Base-by-base conservation (phyloP, 2,329 filamentous ascomycete species). In the Hirsutella minnesotensis region DNA sequence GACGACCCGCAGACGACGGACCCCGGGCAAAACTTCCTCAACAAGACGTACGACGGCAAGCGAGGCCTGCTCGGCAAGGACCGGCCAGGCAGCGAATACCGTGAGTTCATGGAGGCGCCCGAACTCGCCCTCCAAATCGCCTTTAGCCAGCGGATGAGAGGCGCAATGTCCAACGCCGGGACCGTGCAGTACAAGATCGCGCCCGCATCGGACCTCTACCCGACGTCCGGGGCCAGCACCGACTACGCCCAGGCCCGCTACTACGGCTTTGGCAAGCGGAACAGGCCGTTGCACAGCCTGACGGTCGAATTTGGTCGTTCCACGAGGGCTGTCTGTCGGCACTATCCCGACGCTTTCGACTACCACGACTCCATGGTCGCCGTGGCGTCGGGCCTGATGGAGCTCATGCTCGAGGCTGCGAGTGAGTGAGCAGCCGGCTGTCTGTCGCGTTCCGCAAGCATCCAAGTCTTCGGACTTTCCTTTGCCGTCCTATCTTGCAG, bases 11-110 rank as follows among this genome's bases (percentile, higher is more conserved):
- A 78, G 56, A 58, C 57, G 41, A 62, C 55, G 1, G 62, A 65
- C 37, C 52, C 65, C 0, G 48, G 49, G 39, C 70, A 72, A 63
- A 76, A 67, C 57, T 75, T 77, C 56, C 52, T 62, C 21, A 78
- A 77, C 62, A 42, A 58, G 3, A 56, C 65, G 3, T 79, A 70
- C 46, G 67, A 78, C 45, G 66, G 66, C 42, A 64, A 66, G 38
- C 68, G 74, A 15, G 74, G 73, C 27, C 53, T 69, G 10, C 54
- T 67, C 2, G 60, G 57, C 59, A 3, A 47, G 52, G 3, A 42
- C 50, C 9, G 7, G 13, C 3, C 56, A 59, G 51, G 48, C 15
- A 73, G 73, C 54, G 60, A 60, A 40, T 74, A 74, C 54, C 60
- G 60, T 39, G 69, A 73, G 55, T 73, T 68, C 51, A 56, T 68